Evolutionary conservation across 2,329 filamentous ascomycete species (phyloP).

Genomic region (Colletotrichum cereale): DNA sequence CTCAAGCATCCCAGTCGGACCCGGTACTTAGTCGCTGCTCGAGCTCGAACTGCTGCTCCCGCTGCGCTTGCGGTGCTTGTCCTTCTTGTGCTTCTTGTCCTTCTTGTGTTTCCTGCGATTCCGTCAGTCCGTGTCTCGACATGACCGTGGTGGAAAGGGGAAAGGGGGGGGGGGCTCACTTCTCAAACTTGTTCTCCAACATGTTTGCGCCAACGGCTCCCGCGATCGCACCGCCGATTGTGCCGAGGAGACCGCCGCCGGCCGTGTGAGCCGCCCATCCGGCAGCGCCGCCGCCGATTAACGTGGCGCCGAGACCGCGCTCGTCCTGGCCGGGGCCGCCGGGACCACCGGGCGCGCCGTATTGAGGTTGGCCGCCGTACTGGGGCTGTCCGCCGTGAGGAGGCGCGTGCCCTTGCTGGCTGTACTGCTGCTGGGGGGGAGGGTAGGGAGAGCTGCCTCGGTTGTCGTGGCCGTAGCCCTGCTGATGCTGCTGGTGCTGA

Average conservation of each 20-base stretch:
- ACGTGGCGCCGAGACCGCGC: constrained; percentile 67
- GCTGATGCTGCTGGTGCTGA: constrained; percentile 48
- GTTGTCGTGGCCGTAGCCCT: constrained; percentile 49
- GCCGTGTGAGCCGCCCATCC: constrained; percentile 66
- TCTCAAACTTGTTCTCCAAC: constrained; percentile 58
- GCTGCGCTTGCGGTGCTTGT: constrained; percentile 39
- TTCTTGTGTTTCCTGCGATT: constrained; percentile 43
- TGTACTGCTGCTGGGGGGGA: constrained; percentile 42
- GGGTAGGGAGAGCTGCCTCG: constrained; percentile 41
- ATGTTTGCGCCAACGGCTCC: constrained; percentile 69
- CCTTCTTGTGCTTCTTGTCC: constrained; percentile 50
- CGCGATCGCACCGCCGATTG: constrained; percentile 62
- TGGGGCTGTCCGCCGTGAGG: constrained; percentile 37
- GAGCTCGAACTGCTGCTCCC: constrained; percentile 38
- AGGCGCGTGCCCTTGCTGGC: constrained; percentile 36
- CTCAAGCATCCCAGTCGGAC: fast-evolving
- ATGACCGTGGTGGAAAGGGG: fast-evolving
- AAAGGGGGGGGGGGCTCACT: constrained; percentile 33
- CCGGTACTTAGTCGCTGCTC: constrained; percentile 16
- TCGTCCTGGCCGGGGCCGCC: constrained; percentile 56
- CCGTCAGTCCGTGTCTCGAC: not conserved
- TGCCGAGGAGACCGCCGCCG: constrained; percentile 65
- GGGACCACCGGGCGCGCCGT: constrained; percentile 44
- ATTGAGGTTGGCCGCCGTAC: constrained; percentile 29
- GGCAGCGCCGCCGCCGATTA: constrained; percentile 66